phyloP scores from a whole-genome alignment of 306 rosid genomes.

The Quillaja saponaria region DNA sequence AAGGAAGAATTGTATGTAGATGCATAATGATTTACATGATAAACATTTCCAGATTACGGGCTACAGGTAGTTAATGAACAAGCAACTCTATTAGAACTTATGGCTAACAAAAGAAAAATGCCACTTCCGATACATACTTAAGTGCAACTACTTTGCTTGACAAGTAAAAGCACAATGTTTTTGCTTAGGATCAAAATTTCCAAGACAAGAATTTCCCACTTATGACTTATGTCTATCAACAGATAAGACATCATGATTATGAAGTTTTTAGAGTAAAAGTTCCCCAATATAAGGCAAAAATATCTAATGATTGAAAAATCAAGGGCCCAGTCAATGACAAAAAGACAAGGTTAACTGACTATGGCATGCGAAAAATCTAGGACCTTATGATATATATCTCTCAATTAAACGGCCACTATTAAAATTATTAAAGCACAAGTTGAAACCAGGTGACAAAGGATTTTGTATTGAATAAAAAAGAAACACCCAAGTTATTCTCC shows the following conservation, averaged over 20 bases:
- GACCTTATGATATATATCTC: too few relatives aligned
- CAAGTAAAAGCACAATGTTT: constrained; percentile 5
- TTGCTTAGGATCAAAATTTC: constrained; percentile 7
- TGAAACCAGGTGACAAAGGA: too few relatives aligned
- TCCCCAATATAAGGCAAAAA: neutral
- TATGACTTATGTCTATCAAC: neutral
- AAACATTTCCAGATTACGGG: constrained; percentile 17
- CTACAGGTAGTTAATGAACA: constrained; percentile 19
- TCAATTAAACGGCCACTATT: too few relatives aligned
- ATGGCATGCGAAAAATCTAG: too few relatives aligned
- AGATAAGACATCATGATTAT: too few relatives aligned
- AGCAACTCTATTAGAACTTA: constrained; percentile 23
- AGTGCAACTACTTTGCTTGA: constrained; percentile 5
- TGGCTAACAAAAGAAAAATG: constrained; percentile 2
- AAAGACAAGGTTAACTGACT: too few relatives aligned
- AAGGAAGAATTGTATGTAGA: neutral
- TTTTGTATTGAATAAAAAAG: too few relatives aligned
- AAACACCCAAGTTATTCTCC: too few relatives aligned
- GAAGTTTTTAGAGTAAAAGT: too few relatives aligned
- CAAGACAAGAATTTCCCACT: constrained; percentile 6
- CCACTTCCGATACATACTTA: neutral
- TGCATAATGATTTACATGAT: constrained; percentile 1
- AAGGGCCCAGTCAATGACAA: neutral
- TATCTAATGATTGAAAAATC: constrained; percentile 1
- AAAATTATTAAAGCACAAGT: too few relatives aligned